phyloP scores from a whole-genome alignment of 345 rosid species.

The Bretschneidera sinensis region DNA sequence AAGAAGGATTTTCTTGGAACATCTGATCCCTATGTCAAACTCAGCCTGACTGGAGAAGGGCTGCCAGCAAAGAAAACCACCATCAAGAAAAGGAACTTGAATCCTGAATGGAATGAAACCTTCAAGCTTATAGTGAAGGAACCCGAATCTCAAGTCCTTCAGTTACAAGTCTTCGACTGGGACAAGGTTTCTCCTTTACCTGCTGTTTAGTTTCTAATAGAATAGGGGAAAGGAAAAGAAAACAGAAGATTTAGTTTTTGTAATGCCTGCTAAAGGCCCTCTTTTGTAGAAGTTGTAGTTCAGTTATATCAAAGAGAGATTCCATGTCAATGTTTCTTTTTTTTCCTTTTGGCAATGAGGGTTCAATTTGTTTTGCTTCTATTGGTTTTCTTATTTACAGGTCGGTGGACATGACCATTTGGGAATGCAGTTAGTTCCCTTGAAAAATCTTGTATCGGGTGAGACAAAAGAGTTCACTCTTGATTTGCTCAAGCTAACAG shows the following conservation, averaged over 20 bases:
- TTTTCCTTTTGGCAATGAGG: background rate
- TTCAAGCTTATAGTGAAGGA: constrained; percentile 70
- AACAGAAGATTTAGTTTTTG: too few species aligned
- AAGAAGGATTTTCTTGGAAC: constrained; percentile 65
- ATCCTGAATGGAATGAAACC: constrained; percentile 78
- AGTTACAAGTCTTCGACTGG: constrained; percentile 72
- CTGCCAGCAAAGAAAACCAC: constrained; percentile 69
- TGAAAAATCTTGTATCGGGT: constrained; percentile 39
- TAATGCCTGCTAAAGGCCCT: too few species aligned
- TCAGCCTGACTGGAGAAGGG: constrained; percentile 55
- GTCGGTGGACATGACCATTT: constrained; percentile 70
- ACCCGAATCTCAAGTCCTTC: constrained; percentile 56
- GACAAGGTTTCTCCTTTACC: constrained; percentile 49
- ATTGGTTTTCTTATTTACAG: constrained; percentile 25
- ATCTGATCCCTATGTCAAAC: constrained; percentile 73
- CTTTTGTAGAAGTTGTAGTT: too few species aligned
- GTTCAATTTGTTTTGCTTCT: constrained; percentile 7
- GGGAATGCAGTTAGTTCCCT: constrained; percentile 69
- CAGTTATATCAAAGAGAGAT: too few species aligned
- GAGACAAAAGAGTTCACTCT: constrained; percentile 50
- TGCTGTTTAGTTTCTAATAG: background rate
- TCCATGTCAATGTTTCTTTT: background rate
- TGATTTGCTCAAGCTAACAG: constrained; percentile 60
- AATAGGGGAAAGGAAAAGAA: too few species aligned
- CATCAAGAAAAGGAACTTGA: constrained; percentile 62